A percentile compares a stretch with the other conserved stretches of the same genome.
Evolutionary conservation across 495 filamentous ascomycete species (phyloP).

Genomic region (Aspergillus panamensis): DNA sequence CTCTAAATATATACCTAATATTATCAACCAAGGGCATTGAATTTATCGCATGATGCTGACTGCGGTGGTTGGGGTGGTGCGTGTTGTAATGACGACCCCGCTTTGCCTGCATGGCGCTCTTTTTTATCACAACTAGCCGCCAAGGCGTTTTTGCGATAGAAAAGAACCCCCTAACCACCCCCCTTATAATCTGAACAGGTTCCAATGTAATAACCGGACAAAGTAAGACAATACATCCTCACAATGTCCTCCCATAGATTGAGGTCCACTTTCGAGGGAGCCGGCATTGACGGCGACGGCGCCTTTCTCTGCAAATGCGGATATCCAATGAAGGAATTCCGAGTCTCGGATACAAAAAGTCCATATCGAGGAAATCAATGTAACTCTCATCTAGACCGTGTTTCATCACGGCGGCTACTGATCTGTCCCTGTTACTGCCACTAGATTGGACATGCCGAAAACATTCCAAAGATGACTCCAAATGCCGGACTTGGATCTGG

Average conservation of each 20-base stretch:
- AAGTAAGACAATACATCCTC: background rate
- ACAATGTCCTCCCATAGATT: background rate
- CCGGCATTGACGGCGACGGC: slow-evolving; percentile 5
- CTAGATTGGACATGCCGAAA: slow-evolving; percentile 7
- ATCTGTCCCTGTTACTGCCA: background rate
- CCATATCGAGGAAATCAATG: slow-evolving; percentile 9
- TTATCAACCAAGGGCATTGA: background rate
- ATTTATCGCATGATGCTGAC: background rate
- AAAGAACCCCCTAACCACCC: background rate
- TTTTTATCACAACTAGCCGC: background rate
- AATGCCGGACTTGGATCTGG: slow-evolving; percentile 2
- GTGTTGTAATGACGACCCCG: background rate
- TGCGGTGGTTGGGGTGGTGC: background rate
- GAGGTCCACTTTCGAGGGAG: slow-evolving; percentile 8
- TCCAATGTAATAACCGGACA: background rate
- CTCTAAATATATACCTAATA: background rate
- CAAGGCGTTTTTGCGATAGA: no score
- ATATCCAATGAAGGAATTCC: background rate
- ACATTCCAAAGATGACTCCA: background rate
- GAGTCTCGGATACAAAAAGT: background rate
- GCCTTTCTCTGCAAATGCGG: slow-evolving; percentile 10
- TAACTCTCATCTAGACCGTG: background rate
- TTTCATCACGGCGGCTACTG: background rate
- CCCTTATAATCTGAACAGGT: background rate
- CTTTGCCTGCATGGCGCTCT: background rate